Evolutionary conservation across 306 rosid genomes (phyloP).

Genomic region (Comarum palustre): DNA sequence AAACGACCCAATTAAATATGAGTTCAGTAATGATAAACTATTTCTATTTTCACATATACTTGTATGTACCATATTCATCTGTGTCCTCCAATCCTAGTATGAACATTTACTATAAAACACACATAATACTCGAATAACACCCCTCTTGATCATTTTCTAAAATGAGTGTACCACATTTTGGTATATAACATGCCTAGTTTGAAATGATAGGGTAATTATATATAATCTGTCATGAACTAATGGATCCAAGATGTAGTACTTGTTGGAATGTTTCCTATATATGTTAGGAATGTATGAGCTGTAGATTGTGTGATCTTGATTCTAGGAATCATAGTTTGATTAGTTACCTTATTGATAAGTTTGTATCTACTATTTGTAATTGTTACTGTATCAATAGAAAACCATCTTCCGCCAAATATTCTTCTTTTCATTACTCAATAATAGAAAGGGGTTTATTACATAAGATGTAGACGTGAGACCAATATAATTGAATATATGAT

Average conservation of each 20-base stretch:
- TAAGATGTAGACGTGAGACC: background rate
- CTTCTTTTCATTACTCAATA: background rate
- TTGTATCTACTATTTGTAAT: no score
- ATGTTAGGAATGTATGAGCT: no score
- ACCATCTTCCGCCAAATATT: no score
- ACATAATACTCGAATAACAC: background rate
- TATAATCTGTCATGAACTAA: background rate
- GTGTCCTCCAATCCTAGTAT: background rate
- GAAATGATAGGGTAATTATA: background rate
- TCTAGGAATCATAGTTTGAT: no score
- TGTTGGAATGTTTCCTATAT: no score
- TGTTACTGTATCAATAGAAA: no score
- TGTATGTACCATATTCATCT: background rate
- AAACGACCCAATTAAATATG: background rate
- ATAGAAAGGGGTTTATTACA: background rate
- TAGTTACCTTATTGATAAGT: no score
- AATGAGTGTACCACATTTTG: background rate
- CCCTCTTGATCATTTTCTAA: background rate
- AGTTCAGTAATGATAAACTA: background rate
- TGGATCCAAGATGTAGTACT: background rate
- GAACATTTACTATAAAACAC: background rate
- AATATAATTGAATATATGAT: background rate
- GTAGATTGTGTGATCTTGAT: no score
- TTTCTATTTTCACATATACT: background rate
- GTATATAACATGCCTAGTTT: background rate